Evolutionary conservation across 768 basidiomycete species (phyloP), one percentile per base, ranked within the genome.

Genomic region (Suillus brevipes): DNA sequence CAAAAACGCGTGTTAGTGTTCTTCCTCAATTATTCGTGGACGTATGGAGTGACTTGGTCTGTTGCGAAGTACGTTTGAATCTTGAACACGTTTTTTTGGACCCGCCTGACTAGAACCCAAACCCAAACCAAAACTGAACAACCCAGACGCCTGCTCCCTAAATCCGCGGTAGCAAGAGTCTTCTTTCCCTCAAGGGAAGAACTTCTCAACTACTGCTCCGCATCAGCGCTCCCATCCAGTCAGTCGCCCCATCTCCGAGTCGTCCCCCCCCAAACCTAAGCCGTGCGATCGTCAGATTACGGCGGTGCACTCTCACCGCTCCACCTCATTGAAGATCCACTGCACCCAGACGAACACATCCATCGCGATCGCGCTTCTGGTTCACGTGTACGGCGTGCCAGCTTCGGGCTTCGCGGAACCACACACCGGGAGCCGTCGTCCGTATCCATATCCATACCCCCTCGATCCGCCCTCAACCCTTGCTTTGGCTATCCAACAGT

Each of bases 1-100:
- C 59, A 18, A 62, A 47, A 64, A 66, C 40, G 31, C 36, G 9
- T n/a, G 43, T 55, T 31, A 89, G 91, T 87, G 8, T 88, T 92
- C 70, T 77, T 92, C 67, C 78, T 90, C 40, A 91, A 92, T 75
- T 88, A 88, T 70, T 87, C 89, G 1, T 92, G 90, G 90, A 74
- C 86, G 23, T 88, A 92, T 75, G 83, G 86, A 1, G 85, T 88
- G 31, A 74, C 88, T 55, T 92, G 89, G 90, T 84, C 73, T 56
- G 66, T 91, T 63, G 80, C 85, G 63, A 90, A 86, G 90, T 89
- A 67, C 63, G 83, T 80, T 38, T 3, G 4, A 31, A 60, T 65
- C 60, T 59, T 62, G 62, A 56, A 49, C 40, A 52, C 59, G 25
- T 31, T 55, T 47, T 28, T 4, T 31, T 2, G 4, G 31, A 31